Evolutionary conservation across 257 asterid genomes (phyloP).

Genomic region (Nicotiana otophora): DNA sequence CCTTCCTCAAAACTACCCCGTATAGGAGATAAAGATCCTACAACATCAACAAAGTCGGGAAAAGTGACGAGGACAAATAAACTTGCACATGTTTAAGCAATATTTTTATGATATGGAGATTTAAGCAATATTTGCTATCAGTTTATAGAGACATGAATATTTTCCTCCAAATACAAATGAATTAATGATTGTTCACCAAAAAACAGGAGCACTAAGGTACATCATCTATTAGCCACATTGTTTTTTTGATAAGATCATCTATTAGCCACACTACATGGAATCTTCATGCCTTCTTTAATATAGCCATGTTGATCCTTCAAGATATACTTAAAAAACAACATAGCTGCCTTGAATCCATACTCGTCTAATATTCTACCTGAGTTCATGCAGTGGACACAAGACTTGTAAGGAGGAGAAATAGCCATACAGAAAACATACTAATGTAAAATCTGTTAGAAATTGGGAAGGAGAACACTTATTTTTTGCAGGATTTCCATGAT

Average conservation of each 20-base stretch:
- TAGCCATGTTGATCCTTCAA: neutral
- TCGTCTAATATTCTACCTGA: neutral
- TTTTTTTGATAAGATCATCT: too few species aligned
- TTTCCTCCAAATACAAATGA: neutral
- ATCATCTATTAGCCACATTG: neutral
- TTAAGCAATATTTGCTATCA: neutral
- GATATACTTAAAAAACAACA: neutral
- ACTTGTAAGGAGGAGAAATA: neutral
- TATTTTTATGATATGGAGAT: too few species aligned
- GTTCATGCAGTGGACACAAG: neutral
- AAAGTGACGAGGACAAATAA: neutral
- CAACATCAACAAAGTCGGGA: neutral
- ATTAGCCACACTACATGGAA: neutral
- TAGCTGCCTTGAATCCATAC: neutral
- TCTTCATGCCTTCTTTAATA: neutral
- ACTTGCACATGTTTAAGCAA: neutral
- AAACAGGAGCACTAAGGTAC: neutral
- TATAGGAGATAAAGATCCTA: slow-evolving; percentile 65
- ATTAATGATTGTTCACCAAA: neutral
- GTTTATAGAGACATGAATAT: neutral
- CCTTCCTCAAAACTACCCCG: slow-evolving; percentile 47
- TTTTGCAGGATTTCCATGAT: neutral
- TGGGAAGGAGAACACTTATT: neutral
- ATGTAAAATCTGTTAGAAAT: neutral
- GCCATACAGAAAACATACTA: neutral